Conservation (phyloP, 768 basidiomycete genomes). For the Tulasnella sp. region DNA sequence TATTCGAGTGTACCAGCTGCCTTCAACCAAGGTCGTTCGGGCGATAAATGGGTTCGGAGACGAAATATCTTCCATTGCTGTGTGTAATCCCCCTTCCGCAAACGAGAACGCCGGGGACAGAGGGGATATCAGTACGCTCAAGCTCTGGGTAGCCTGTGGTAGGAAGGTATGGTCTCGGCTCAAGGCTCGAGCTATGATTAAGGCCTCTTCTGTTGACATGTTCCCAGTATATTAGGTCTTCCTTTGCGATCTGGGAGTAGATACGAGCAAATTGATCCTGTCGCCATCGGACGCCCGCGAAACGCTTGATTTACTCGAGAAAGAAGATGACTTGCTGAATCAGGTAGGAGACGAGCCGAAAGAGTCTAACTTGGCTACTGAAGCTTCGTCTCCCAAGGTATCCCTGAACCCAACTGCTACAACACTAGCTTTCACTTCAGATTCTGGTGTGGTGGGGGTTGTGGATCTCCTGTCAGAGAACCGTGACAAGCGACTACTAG, state of each 20-base stretch:
- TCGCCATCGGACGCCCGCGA: constrained; percentile 48
- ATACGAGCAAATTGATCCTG: constrained; percentile 50
- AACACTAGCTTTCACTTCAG: constrained; percentile 62
- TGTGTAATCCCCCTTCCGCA: constrained; percentile 34
- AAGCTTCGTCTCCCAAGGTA: neutral
- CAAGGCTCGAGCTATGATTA: neutral
- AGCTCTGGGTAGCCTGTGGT: constrained; percentile 65
- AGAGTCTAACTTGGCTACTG: neutral
- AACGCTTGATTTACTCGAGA: constrained; percentile 44
- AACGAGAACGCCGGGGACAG: constrained; percentile 30
- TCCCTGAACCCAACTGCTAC: constrained; percentile 44
- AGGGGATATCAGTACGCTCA: constrained; percentile 42
- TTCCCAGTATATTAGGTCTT: constrained; percentile 34
- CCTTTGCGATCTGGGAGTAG: constrained; percentile 48
- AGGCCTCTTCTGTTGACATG: neutral
- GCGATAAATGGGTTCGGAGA: constrained; percentile 55
- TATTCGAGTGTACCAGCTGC: constrained; percentile 60
- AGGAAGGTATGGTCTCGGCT: constrained; percentile 45
- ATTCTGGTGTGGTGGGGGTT: constrained; percentile 64
- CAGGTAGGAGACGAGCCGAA: constrained; percentile 49
- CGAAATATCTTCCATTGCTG: constrained; percentile 63
- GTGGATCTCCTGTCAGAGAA: constrained; percentile 52
- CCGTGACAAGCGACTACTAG: constrained; percentile 53
- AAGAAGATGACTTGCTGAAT: constrained; percentile 49
- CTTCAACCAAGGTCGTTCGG: constrained; percentile 57